A percentile compares a stretch with the other conserved stretches of the same genome.
phyloP scores from a whole-genome alignment of 2,329 filamentous ascomycete genomes.

The Fusarium pseudoanthophilum region DNA sequence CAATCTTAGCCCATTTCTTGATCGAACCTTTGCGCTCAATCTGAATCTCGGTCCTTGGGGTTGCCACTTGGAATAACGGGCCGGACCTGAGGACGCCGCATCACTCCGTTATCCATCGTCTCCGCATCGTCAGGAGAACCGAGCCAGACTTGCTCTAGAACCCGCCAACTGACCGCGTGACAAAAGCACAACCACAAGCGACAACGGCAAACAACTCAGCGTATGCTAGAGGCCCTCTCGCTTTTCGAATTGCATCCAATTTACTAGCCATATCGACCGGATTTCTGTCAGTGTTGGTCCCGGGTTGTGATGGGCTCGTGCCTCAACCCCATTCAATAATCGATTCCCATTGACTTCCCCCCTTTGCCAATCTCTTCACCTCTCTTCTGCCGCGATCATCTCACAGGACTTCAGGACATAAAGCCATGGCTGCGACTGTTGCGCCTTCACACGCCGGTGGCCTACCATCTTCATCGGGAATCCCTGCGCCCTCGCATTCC shows the following conservation, averaged over 20 bases:
- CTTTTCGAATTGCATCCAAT: not conserved
- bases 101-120: conserved; percentile 9
- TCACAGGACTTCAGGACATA: not conserved
- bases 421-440: conserved; percentile 48
- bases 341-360: conserved; percentile 10
- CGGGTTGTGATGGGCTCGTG: conserved; percentile 27
- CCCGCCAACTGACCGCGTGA: conserved; percentile 31
- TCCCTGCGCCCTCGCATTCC: conserved; percentile 38
- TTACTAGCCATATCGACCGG: not conserved
- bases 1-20: not conserved
- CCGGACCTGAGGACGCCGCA: not conserved
- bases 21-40: not conserved
- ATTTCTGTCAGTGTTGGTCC: conserved; percentile 10
- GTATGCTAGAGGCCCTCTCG: not conserved
- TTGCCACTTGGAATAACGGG: not conserved
- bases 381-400: not conserved
- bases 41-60: not conserved
- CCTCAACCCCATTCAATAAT: conserved; percentile 23
- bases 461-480: conserved; percentile 40
- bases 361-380: not conserved
- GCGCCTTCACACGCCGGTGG: conserved; percentile 46
- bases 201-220: conserved; percentile 5
- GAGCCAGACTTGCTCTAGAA: conserved; percentile 30
- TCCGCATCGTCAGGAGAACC: conserved; percentile 27
- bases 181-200: conserved; percentile 17